phyloP scores from a whole-genome alignment of 2,329 filamentous ascomycete species.

The Chalaropsis thielavioides region DNA sequence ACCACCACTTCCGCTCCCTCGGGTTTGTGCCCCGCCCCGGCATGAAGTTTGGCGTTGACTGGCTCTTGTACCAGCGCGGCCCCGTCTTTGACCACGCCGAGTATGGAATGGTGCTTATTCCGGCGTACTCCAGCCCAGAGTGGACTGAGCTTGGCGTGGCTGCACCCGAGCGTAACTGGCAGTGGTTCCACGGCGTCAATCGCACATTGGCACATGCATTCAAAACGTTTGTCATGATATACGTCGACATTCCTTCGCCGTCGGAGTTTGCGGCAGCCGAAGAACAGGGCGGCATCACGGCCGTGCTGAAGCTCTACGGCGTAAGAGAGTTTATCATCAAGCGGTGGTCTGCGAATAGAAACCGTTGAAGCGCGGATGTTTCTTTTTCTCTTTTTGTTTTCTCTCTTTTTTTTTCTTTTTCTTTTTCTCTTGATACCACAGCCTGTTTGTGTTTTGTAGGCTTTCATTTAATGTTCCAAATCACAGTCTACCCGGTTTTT shows the following conservation, averaged over 20 bases:
- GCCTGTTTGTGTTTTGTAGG: not conserved
- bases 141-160: conserved; percentile 49
- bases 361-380: conserved; percentile 26
- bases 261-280: conserved; percentile 31
- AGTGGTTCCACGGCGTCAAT: conserved; percentile 79
- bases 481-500: too few species aligned
- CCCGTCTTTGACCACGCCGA: conserved; percentile 93
- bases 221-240: conserved; percentile 79
- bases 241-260: conserved; percentile 77
- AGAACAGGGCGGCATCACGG: conserved; percentile 40
- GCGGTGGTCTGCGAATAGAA: conserved; percentile 75
- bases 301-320: conserved; percentile 52
- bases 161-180: conserved; percentile 46
- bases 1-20: conserved; percentile 89
- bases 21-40: conserved; percentile 90
- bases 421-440: not conserved
- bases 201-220: conserved; percentile 78
- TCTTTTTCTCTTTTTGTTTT: not conserved
- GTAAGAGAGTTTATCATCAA: conserved; percentile 68
- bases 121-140: conserved; percentile 60
- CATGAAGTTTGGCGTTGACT: conserved; percentile 90
- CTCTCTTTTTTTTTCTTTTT: not conserved
- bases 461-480: too few species aligned
- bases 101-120: conserved; percentile 73
- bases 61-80: conserved; percentile 82